Base-by-base conservation (phyloP, 768 basidiomycete genomes). In the Boletus rubroflammeus region DNA sequence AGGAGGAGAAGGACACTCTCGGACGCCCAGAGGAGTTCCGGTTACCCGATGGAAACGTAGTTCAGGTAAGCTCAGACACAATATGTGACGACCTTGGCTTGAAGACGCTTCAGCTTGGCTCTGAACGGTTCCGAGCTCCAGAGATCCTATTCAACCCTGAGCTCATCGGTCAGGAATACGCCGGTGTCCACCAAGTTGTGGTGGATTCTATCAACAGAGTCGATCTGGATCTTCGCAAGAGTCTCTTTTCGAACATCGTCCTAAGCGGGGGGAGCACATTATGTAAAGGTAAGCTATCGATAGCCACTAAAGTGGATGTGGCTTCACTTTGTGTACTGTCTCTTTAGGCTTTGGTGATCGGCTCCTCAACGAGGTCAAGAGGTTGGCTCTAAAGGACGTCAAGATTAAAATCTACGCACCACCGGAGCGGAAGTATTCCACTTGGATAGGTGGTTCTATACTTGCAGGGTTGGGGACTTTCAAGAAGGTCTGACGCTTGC, bases 331-430 rank as follows among this genome's bases (percentile, higher is more conserved):
- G 31, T 36, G 41, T 44, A 35, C 29, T 40, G 32, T 51, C 42
- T 28, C 40, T 40, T 43, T 59, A 87, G 96, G 96, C 4, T 98
- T 97, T 70, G 97, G 95, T 47, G 97, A 98, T 74, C 87, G 97
- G 50, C 78, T 99, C 47, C 78, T 98, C 54, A 93, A 95, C 64
- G 97, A 99, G 73, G 91, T 97, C 48, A 98, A 98, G 79, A 95
- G 92, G 75, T 76, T 97, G 44, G 93, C 95, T 26, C 72, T 98
- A 60, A 93, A 94, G 69, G 96, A 98, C 62, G 83, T 96, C 65
- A 99, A 98, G 78, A 93, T 99, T 73, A 97, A 96, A 78, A 99
- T 99, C 64, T 96, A 92, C 63, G 97, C 97, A 26, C 97, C 97
- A 19, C 97, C 97, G n/a, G 97, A 99, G 73, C 86, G 97, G 62